A percentile compares a stretch with the other conserved stretches of the same genome.
phyloP scores from a whole-genome alignment of 345 rosid genomes.

The Lumnitzera racemosa region DNA sequence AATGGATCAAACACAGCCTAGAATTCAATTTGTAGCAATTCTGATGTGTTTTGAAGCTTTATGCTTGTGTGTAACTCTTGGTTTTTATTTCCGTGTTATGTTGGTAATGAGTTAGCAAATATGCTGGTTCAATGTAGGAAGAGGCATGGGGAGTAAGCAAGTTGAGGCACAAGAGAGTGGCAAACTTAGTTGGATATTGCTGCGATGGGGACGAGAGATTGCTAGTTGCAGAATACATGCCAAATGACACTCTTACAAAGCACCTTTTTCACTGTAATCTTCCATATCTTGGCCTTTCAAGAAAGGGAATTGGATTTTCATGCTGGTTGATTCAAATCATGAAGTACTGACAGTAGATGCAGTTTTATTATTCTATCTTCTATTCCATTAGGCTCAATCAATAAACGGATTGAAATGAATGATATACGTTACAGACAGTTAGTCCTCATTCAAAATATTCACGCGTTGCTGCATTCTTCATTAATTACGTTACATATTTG shows the following conservation, averaged over 20 bases:
- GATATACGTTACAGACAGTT: too few species aligned
- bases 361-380: too few species aligned
- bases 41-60: too few species aligned
- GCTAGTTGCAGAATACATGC: conserved; percentile 86
- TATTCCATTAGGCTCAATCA: too few species aligned
- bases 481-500: too few species aligned
- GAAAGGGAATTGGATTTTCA: not conserved
- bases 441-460: too few species aligned
- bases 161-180: conserved; percentile 63
- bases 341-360: not conserved
- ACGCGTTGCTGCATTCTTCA: too few species aligned
- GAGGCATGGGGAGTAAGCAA: conserved; percentile 78
- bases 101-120: not conserved
- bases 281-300: not conserved
- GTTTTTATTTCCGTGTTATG: not conserved
- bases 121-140: conserved; percentile 27
- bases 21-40: too few species aligned
- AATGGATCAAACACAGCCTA: too few species aligned
- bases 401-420: too few species aligned
- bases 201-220: conserved; percentile 94
- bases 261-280: conserved; percentile 80
- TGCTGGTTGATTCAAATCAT: not conserved
- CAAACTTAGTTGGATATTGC: conserved; percentile 89
- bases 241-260: conserved; percentile 75
- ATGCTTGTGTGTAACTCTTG: too few species aligned